Conservation (phyloP, 176 grass and related monocot species). For the Poa pratensis region DNA sequence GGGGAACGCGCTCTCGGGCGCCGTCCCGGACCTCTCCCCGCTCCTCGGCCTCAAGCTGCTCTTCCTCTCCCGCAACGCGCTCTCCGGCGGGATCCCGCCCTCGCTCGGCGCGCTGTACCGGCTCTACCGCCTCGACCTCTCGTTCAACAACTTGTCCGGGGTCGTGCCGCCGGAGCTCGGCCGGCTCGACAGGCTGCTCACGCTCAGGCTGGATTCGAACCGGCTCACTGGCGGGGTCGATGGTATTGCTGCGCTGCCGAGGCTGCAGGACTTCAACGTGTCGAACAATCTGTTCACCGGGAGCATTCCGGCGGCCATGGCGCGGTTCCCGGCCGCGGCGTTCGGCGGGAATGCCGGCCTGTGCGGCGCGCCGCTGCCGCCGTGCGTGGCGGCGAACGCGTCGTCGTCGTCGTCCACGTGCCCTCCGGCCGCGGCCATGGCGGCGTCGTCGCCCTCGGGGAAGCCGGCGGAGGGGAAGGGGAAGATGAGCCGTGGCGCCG, state of each 20-base stretch:
- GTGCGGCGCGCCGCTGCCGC: conserved; percentile 64
- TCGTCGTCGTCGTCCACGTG: conserved; percentile 24
- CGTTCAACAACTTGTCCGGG: conserved; percentile 74
- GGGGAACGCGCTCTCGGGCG: conserved; percentile 59
- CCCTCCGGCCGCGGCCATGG: conserved; percentile 53
- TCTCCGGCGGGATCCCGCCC: conserved; percentile 64
- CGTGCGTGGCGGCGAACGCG: conserved; percentile 51
- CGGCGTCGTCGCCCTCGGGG: conserved; percentile 53
- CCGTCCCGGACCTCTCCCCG: conserved; percentile 76
- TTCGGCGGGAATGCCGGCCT: conserved; percentile 66
- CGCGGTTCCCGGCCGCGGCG: conserved; percentile 43
- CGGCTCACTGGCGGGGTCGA: conserved; percentile 57
- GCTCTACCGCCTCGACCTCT: conserved; percentile 84
- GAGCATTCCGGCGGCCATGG: conserved; percentile 57
- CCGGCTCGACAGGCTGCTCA: conserved; percentile 65
- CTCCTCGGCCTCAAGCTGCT: conserved; percentile 76
- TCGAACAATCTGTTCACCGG: conserved; percentile 73
- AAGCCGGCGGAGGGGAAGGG: conserved; percentile 40
- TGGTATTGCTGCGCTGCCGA: conserved; percentile 52
- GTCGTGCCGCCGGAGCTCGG: conserved; percentile 56
- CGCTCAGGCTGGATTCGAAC: conserved; percentile 82
- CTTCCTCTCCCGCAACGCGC: conserved; percentile 71
- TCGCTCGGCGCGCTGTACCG: conserved; percentile 57
- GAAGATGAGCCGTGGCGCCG: conserved; percentile 69
- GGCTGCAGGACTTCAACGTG: conserved; percentile 79